Evolutionary conservation across 495 filamentous ascomycete species (phyloP).

Genomic region (Oidiodendron maius): DNA sequence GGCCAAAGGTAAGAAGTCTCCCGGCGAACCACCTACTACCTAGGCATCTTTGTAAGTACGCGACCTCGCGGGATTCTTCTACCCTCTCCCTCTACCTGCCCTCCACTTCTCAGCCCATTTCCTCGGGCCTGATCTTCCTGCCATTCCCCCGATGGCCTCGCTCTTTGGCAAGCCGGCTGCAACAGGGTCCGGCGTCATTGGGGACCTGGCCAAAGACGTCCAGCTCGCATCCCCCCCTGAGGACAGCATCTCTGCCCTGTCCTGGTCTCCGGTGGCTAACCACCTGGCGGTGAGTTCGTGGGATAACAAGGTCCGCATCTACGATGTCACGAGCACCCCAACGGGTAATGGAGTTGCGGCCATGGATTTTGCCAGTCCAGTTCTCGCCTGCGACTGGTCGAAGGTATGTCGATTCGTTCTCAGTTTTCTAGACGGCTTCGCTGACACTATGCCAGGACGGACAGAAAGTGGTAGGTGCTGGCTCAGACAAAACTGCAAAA

Average conservation of each 20-base stretch:
- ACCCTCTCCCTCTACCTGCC: not conserved
- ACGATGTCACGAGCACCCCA: conserved; percentile 67
- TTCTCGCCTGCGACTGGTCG: conserved; percentile 74
- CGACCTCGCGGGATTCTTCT: not conserved
- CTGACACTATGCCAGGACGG: conserved; percentile 35
- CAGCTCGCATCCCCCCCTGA: conserved; percentile 66
- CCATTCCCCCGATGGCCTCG: not conserved
- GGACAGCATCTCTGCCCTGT: conserved; percentile 77
- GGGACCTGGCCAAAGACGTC: conserved; percentile 56
- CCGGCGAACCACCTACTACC: no score
- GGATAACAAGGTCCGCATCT: conserved; percentile 91
- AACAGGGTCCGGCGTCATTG: not conserved
- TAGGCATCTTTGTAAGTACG: not conserved
- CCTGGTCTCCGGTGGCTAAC: conserved; percentile 68
- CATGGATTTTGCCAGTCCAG: conserved; percentile 68
- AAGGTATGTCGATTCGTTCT: conserved; percentile 48
- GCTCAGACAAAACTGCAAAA: conserved; percentile 76
- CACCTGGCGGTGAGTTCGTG: conserved; percentile 80
- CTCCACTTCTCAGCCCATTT: not conserved
- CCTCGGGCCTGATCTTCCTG: not conserved
- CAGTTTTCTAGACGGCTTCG: not conserved
- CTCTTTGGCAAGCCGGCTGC: not conserved
- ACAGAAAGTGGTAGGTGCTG: conserved; percentile 67
- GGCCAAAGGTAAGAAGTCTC: no score
- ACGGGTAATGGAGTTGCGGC: conserved; percentile 67